Evolutionary conservation across 106 monocot species (phyloP).

Genomic region (Dioscorea alata): DNA sequence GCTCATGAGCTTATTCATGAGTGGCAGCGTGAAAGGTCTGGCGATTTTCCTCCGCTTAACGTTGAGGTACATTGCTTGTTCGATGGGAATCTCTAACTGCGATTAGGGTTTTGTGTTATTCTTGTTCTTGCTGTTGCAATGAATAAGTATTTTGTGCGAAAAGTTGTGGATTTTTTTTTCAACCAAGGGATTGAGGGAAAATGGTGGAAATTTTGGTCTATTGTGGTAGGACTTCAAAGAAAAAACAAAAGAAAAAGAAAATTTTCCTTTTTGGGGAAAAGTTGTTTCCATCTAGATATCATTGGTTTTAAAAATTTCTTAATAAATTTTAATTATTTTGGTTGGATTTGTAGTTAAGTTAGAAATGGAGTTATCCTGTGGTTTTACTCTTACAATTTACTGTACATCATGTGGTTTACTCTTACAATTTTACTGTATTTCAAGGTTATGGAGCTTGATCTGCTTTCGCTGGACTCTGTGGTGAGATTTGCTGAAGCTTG

Average conservation of each 20-base stretch:
- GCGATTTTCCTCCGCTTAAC: constrained; percentile 51
- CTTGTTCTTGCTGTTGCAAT: not conserved
- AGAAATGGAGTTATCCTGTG: too few species aligned
- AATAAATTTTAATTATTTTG: too few species aligned
- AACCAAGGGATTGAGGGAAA: too few species aligned
- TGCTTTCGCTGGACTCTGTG: constrained; percentile 82
- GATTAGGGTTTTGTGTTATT: not conserved
- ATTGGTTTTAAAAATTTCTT: too few species aligned
- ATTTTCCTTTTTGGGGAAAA: too few species aligned
- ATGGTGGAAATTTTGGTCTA: too few species aligned
- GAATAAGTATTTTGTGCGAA: not conserved
- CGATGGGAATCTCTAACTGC: not conserved
- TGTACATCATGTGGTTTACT: not conserved
- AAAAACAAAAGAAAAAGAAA: too few species aligned
- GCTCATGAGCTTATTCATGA: constrained; percentile 82
- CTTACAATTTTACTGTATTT: constrained; percentile 2
- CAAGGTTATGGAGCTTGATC: constrained; percentile 97
- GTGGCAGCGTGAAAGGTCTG: constrained; percentile 64
- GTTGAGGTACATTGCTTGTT: constrained; percentile 48
- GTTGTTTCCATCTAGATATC: too few species aligned
- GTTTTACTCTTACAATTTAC: not conserved
- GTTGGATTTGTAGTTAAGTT: too few species aligned
- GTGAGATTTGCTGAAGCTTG: constrained; percentile 81
- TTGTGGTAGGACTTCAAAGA: too few species aligned
- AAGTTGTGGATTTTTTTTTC: too few species aligned